Percentiles rank a stretch among this genome's conserved stretches.
phyloP scores from a whole-genome alignment of 2,329 filamentous ascomycete genomes.

The Xylariomycetidae sp. region DNA sequence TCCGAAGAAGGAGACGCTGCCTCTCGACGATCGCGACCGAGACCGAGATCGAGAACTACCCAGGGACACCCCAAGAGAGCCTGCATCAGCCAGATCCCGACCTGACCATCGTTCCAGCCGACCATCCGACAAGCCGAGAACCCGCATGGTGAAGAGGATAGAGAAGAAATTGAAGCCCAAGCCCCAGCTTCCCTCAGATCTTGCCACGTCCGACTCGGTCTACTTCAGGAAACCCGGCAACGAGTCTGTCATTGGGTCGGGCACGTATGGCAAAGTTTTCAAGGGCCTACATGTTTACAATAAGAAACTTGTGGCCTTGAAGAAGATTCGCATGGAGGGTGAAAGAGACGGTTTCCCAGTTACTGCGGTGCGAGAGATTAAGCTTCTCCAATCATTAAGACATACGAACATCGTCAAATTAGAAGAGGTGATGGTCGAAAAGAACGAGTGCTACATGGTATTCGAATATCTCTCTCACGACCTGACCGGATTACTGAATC shows the following conservation, averaged over 20 bases:
- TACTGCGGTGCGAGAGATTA: conserved; percentile 87
- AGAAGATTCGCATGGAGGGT: conserved; percentile 90
- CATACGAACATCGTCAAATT: conserved; percentile 79
- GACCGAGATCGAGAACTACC: conserved; percentile 26
- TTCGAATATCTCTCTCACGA: conserved; percentile 98
- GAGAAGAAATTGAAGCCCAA: conserved; percentile 67
- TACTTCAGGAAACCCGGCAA: conserved; percentile 97
- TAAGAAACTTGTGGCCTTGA: conserved; percentile 75
- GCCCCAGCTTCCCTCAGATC: conserved; percentile 66
- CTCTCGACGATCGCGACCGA: conserved; percentile 31
- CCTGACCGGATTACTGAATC: conserved; percentile 88
- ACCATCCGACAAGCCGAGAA: conserved; percentile 41
- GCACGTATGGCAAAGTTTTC: conserved; percentile 94
- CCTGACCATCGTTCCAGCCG: conserved; percentile 23
- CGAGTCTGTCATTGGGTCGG: conserved; percentile 91
- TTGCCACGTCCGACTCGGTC: conserved; percentile 77
- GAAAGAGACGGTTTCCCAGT: conserved; percentile 89
- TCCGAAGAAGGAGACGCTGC: conserved; percentile 42
- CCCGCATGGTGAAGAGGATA: conserved; percentile 61
- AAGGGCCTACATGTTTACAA: conserved; percentile 93
- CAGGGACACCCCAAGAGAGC: conserved; percentile 26
- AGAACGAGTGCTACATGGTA: conserved; percentile 99
- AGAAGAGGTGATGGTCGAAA: conserved; percentile 95
- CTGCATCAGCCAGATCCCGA: conserved; percentile 26
- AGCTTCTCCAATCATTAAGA: conserved; percentile 79